Evolutionary conservation across 2,329 filamentous ascomycete species (phyloP), one percentile per base, ranked within the genome.

Genomic region (Calonectria crousiana): DNA sequence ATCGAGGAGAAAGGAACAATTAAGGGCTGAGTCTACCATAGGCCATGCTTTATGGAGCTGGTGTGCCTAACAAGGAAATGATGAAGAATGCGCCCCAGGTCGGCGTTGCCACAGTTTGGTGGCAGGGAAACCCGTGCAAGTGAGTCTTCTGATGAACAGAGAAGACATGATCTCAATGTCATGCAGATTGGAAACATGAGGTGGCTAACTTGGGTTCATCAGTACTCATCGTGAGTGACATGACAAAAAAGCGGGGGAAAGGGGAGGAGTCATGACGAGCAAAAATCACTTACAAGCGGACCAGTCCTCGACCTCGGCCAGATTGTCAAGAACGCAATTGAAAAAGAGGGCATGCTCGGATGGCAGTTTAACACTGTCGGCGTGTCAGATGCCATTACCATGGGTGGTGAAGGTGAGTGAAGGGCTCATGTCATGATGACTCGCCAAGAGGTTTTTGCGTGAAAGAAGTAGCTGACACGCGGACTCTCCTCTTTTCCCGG

Each of bases 61-160:
- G 96, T 30, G 94, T 98, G 41, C 95, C 95, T 1, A 91, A 95
- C 82, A 90, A 92, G 80, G 89, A 97, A 71, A 92, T 93, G 81
- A 98, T 98, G 95, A 96, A 96, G 86, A 96, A 90, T 72, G 94
- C 94, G 68, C 95, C 96, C 16, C 96, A 98, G 77, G 94, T 98
- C 32, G 96, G 96, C 72, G 92, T 98, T 82, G 94, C 95, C 10
- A 95, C 94, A 6, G 95, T 98, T 6, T 98, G 96, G 96, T 98
- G 96, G 96, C 95, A 98, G 85, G 96, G 96, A 34, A 98, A 98
- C 83, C 95, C 96, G 47, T 98, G 96, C 92, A 98, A 98, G 93
- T 95, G 85, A 86, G 93, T 89, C n/a, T 14, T 64, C 23, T 16
- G 47, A 16, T 10, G 6, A 64, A 14, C 3, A 4, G 11, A 20